Conservation (phyloP, 2,329 filamentous ascomycete species). For the Fusarium marasasianum region DNA sequence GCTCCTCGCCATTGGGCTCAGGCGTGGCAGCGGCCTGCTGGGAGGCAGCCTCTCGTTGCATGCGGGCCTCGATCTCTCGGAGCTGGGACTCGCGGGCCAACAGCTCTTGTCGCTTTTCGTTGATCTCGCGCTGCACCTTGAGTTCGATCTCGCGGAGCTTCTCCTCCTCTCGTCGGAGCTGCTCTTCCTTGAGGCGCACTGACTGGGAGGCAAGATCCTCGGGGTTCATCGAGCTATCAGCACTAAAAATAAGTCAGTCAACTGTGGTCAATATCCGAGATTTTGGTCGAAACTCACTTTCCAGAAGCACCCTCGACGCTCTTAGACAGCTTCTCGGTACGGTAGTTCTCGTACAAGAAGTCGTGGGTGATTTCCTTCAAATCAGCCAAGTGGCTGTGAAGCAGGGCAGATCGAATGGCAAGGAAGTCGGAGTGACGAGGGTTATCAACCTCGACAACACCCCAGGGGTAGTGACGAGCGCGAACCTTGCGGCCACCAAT, state of each 20-base stretch:
- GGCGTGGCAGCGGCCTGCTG: slow-evolving; percentile 51
- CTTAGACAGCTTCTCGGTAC: slow-evolving; percentile 99
- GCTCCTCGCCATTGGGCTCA: slow-evolving; percentile 64
- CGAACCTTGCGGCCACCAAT: slow-evolving; percentile 92
- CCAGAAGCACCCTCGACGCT: slow-evolving; percentile 91
- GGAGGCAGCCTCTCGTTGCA: slow-evolving; percentile 84
- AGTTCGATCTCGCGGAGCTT: slow-evolving; percentile 99
- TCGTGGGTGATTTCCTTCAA: slow-evolving; percentile 99
- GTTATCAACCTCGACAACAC: slow-evolving; percentile 98
- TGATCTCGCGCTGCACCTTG: slow-evolving; percentile 99
- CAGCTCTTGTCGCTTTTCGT: slow-evolving; percentile 99
- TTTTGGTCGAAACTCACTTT: slow-evolving; percentile 71
- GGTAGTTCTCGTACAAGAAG: slow-evolving; percentile 99
- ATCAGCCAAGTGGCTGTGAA: slow-evolving; percentile 97
- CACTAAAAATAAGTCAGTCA: slow-evolving; percentile 60
- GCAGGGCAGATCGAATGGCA: slow-evolving; percentile 92
- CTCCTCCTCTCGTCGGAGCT: slow-evolving; percentile 98
- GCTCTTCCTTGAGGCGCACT: slow-evolving; percentile 98
- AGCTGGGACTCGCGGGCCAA: slow-evolving; percentile 97
- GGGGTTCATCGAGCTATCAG: slow-evolving; percentile 88
- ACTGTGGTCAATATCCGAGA: slow-evolving; percentile 13
- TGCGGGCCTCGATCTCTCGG: slow-evolving; percentile 97
- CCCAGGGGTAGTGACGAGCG: slow-evolving; percentile 98
- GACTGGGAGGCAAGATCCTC: slow-evolving; percentile 97
- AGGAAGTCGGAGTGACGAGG: slow-evolving; percentile 98